A percentile compares a stretch with the other conserved stretches of the same genome.
Evolutionary conservation across 306 rosid genomes (phyloP).

Genomic region (Betula pendula): DNA sequence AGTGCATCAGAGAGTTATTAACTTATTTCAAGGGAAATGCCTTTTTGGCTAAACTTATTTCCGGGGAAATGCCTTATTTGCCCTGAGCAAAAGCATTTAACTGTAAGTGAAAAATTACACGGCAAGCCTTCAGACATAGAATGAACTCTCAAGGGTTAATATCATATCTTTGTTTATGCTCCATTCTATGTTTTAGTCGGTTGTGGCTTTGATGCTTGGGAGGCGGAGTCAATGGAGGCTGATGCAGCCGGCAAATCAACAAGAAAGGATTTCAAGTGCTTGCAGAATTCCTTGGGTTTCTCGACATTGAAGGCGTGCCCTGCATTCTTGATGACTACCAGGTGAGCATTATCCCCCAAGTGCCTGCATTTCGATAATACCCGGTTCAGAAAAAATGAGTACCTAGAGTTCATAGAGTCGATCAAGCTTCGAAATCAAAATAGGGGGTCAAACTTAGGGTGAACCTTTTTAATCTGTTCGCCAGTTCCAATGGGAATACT

Average conservation of each 20-base stretch:
- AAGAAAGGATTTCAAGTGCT: slow-evolving; percentile 56
- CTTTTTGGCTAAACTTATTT: no score
- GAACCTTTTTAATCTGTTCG: slow-evolving; percentile 67
- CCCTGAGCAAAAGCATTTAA: neutral
- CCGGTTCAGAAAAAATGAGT: neutral
- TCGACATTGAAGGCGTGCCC: slow-evolving; percentile 72
- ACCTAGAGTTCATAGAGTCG: neutral
- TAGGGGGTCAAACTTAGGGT: neutral
- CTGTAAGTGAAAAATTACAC: neutral
- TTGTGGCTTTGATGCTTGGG: slow-evolving; percentile 11
- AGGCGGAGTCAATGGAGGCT: slow-evolving; percentile 21
- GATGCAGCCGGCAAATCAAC: slow-evolving; percentile 23
- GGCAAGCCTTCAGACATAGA: neutral
- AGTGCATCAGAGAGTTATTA: neutral
- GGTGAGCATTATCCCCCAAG: slow-evolving; percentile 63
- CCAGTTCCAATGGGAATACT: slow-evolving; percentile 71
- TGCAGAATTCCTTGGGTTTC: slow-evolving; percentile 58
- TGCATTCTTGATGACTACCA: slow-evolving; percentile 62
- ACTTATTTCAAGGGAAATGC: neutral
- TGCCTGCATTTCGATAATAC: slow-evolving; percentile 45
- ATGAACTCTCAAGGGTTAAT: neutral
- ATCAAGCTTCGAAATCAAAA: neutral
- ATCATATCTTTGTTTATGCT: neutral
- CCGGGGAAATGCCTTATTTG: neutral
- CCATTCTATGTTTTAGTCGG: neutral